Percentiles rank a stretch among this genome's conserved stretches.
Evolutionary conservation across 2,329 filamentous ascomycete species (phyloP).

Genomic region (Hypoxylon sp.): DNA sequence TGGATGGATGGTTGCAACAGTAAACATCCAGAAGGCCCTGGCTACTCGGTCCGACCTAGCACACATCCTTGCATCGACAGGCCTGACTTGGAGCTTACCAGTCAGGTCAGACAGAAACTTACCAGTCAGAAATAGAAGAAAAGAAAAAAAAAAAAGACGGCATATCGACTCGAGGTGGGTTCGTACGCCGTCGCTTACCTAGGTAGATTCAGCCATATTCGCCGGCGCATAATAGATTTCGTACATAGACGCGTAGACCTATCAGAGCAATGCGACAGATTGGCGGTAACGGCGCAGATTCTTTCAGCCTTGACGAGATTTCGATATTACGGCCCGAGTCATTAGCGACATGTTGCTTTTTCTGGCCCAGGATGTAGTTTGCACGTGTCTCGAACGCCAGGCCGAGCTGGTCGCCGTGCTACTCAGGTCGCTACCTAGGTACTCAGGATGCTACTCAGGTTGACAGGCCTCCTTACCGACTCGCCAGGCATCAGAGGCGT

Average conservation of each 20-base stretch:
- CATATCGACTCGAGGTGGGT: constrained; percentile 11
- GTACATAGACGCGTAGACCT: not conserved
- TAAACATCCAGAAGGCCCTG: constrained; percentile 25
- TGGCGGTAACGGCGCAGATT: not conserved
- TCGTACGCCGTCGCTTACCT: constrained; percentile 4
- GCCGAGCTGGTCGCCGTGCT: constrained; percentile 19
- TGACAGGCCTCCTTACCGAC: too few relatives aligned
- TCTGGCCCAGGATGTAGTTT: constrained; percentile 9
- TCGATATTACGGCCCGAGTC: constrained; percentile 32
- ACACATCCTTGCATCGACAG: constrained; percentile 28
- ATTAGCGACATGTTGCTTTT: constrained; percentile 5
- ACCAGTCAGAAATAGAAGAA: too few relatives aligned
- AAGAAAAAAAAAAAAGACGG: constrained; percentile 18
- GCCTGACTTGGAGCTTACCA: constrained; percentile 7
- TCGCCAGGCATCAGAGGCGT: not conserved
- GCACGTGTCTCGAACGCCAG: constrained; percentile 21
- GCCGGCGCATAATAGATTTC: too few relatives aligned
- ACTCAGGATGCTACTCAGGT: too few relatives aligned
- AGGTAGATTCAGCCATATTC: constrained; percentile 9
- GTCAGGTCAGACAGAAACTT: too few relatives aligned
- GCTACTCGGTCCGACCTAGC: constrained; percentile 36
- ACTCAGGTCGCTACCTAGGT: constrained; percentile 4
- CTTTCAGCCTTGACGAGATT: constrained; percentile 5
- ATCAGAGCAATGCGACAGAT: constrained; percentile 9
- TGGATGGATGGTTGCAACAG: constrained; percentile 17